Evolutionary conservation across 179 eudicot species (phyloP), one percentile per base, ranked within the genome.

Genomic region (Spergularia azorica): DNA sequence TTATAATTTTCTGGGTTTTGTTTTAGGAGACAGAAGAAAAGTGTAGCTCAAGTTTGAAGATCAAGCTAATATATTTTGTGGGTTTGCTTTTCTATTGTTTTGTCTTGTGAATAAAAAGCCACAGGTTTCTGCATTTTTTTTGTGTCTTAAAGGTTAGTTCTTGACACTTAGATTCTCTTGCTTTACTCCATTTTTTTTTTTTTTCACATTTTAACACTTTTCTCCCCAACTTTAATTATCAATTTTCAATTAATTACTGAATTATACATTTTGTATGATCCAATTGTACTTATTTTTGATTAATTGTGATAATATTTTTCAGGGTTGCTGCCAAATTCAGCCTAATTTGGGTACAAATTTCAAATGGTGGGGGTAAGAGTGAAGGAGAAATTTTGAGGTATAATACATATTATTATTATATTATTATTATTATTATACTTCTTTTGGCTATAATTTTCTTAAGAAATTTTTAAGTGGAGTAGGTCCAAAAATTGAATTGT

Each of bases 141-240:
- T 77, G 82, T 81, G 74, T 71, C 85, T 79, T 88, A 73, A 86
- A 88, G 89, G 83, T 86, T 80, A 72, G 79, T 84, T 68, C 83
- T 82, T 78, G 21, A 67, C 13, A 10, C 39, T 52, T 26, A 41
- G 48, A 63, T 66, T 71, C 82, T 64, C 76, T 75, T 79, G 77
- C 70, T 78, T 59, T 56, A 16, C 41, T 41, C 18, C 61, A 76
- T 21, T 21, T 46, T 46, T 26, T 39, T 39, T 41, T 43, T 26
- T 26, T 26, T 18, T 51, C 38, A 54, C 57, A 46, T 67, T 46
- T 43, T 60, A 52, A 9, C 50, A 66, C 5, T 39, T 48, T 26
- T n/a, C 20, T 13, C 60, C 46, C 38, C 21, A 8, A 46, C 54
- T 64, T 72, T 60, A 26, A 41, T 41, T 76, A 52, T 50, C 14